phyloP scores from a whole-genome alignment of 139 green algal species.

The Pleodorina starrii region DNA sequence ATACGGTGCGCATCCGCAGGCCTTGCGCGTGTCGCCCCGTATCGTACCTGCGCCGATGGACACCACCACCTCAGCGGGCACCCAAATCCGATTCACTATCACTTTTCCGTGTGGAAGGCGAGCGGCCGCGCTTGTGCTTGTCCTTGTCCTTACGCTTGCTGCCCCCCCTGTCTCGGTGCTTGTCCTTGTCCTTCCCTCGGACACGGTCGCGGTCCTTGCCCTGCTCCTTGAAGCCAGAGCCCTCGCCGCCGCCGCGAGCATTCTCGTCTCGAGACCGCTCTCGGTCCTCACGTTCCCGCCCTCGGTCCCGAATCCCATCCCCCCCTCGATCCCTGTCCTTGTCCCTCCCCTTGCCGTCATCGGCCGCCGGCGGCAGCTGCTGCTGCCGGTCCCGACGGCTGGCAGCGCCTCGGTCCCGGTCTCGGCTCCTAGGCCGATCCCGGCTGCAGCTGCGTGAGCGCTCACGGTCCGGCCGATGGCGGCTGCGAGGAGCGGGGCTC shows the following conservation, averaged over 20 bases:
- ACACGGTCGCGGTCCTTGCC: background rate
- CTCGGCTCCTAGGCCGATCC: background rate
- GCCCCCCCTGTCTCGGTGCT: background rate
- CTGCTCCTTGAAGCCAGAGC: background rate
- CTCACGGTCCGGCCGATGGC: background rate
- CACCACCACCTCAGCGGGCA: background rate
- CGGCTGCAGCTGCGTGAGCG: background rate
- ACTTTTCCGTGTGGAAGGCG: background rate
- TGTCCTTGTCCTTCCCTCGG: constrained; percentile 8
- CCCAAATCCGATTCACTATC: constrained; percentile 19
- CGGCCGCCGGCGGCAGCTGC: background rate
- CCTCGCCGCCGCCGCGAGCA: too few relatives aligned
- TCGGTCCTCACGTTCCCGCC: background rate
- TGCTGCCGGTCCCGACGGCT: background rate
- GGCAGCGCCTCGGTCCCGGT: background rate
- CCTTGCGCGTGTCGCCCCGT: background rate
- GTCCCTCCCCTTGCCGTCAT: background rate
- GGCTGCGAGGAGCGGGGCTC: background rate
- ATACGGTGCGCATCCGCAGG: too few relatives aligned
- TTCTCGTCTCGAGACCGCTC: too few relatives aligned
- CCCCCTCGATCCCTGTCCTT: background rate
- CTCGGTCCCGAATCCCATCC: background rate
- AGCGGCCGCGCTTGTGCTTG: background rate
- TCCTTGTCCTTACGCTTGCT: background rate
- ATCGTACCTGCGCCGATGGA: constrained; percentile 3